Percentiles rank a stretch among this genome's conserved stretches.
phyloP scores from a whole-genome alignment of 1,139 yeast genomes.

The Geotrichum fermentans region DNA sequence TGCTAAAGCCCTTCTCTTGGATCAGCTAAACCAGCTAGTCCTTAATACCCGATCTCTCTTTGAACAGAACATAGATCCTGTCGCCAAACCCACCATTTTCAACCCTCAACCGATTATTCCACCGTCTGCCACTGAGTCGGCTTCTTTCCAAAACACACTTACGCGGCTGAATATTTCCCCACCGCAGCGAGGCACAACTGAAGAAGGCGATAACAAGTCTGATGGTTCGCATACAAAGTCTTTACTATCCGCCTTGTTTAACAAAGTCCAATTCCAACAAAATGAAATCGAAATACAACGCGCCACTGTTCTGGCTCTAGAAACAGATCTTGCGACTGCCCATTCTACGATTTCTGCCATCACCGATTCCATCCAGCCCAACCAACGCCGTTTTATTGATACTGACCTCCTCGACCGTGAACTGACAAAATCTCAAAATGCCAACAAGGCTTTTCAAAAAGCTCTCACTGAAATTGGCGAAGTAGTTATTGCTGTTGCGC shows the following conservation, averaged over 20 bases:
- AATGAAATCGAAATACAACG: conserved; percentile 38
- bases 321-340: conserved; percentile 38
- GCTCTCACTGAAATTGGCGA: conserved; percentile 77
- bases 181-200: neutral
- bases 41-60: conserved; percentile 14
- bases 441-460: conserved; percentile 70
- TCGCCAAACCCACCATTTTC: neutral
- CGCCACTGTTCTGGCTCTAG: conserved; percentile 38
- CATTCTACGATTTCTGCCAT: conserved; percentile 37
- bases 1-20: conserved; percentile 25
- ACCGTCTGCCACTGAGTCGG: neutral
- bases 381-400: conserved; percentile 33
- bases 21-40: conserved; percentile 22
- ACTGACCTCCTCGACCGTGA: conserved; percentile 38
- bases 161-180: neutral
- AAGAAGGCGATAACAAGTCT: neutral
- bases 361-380: conserved; percentile 37
- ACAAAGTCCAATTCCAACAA: conserved; percentile 39
- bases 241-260: conserved; percentile 27
- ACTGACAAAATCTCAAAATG: conserved; percentile 53
- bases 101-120: conserved; percentile 5
- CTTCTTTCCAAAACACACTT: conserved; percentile 1
- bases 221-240: conserved; percentile 13
- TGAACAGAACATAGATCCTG: conserved; percentile 4
- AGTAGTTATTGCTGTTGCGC: conserved; percentile 77